phyloP scores from a whole-genome alignment of 192 early-diverging fungal genomes.

The Backusella tuberculispora region DNA sequence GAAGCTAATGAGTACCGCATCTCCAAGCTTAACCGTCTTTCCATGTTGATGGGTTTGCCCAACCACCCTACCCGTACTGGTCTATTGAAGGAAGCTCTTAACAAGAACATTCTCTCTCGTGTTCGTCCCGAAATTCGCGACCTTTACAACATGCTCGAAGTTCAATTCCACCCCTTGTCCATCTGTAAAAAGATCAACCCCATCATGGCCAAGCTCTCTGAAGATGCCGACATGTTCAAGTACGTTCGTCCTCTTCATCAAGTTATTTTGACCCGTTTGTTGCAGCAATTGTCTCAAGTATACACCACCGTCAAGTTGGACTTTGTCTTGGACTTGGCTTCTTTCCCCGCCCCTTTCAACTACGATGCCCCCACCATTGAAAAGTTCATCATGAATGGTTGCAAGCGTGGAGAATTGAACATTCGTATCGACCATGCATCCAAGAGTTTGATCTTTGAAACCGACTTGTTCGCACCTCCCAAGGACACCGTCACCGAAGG shows the following conservation, averaged over 20 bases:
- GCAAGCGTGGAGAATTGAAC: slow-evolving; percentile 92
- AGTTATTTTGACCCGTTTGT: slow-evolving; percentile 94
- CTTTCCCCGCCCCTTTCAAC: slow-evolving; percentile 86
- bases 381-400: slow-evolving; percentile 98
- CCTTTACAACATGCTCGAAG: slow-evolving; percentile 95
- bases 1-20: slow-evolving; percentile 81
- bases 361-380: slow-evolving; percentile 89
- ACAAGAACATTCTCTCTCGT: slow-evolving; percentile 82
- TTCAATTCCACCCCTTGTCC: slow-evolving; percentile 98
- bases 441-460: slow-evolving; percentile 90
- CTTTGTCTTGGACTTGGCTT: slow-evolving; percentile 85
- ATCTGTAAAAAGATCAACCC: slow-evolving; percentile 97
- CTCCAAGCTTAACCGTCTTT: slow-evolving; percentile 77
- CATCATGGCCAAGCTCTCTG: slow-evolving; percentile 73
- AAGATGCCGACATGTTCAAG: slow-evolving; percentile 78
- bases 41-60: slow-evolving; percentile 85
- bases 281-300: slow-evolving; percentile 98
- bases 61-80: slow-evolving; percentile 85
- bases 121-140: slow-evolving; percentile 90
- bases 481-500: slow-evolving; percentile 80
- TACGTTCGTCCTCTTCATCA: slow-evolving; percentile 95
- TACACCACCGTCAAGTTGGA: slow-evolving; percentile 98
- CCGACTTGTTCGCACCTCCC: slow-evolving; percentile 81
- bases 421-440: slow-evolving; percentile 95
- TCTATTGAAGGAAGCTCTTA: slow-evolving; percentile 89